Evolutionary conservation across 345 rosid species (phyloP).

Genomic region (Citrus trifoliata): DNA sequence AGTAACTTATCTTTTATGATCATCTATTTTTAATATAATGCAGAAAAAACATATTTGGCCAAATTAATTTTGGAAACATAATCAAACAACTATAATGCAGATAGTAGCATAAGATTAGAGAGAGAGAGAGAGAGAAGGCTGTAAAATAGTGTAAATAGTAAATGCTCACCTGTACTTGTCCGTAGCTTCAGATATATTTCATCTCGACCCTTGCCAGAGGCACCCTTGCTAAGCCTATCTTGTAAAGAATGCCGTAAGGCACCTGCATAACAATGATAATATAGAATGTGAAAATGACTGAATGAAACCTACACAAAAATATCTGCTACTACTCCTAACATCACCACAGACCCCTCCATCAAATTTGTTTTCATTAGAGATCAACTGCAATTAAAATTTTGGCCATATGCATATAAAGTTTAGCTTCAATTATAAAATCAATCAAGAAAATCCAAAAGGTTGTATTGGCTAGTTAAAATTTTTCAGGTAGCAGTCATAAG

Average conservation of each 20-base stretch:
- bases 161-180: slow-evolving; percentile 79
- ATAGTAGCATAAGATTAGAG: neutral
- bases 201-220: slow-evolving; percentile 69
- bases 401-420: slow-evolving; percentile 1
- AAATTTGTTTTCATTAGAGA: neutral
- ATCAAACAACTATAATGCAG: neutral
- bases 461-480: neutral
- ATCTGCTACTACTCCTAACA: neutral
- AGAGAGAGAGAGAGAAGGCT: neutral
- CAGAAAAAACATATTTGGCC: neutral
- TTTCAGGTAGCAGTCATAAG: neutral
- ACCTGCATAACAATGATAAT: slow-evolving; percentile 43
- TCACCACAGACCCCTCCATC: neutral
- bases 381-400: slow-evolving; percentile 2
- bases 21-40: neutral
- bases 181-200: slow-evolving; percentile 88
- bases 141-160: neutral
- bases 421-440: neutral
- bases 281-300: neutral
- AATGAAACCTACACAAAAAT: neutral
- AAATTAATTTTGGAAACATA: neutral
- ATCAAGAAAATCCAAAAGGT: neutral
- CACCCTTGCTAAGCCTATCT: slow-evolving; percentile 86
- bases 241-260: slow-evolving; percentile 90
- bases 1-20: neutral